phyloP scores from a whole-genome alignment of 495 filamentous ascomycete genomes.

The Podospora anserina region DNA sequence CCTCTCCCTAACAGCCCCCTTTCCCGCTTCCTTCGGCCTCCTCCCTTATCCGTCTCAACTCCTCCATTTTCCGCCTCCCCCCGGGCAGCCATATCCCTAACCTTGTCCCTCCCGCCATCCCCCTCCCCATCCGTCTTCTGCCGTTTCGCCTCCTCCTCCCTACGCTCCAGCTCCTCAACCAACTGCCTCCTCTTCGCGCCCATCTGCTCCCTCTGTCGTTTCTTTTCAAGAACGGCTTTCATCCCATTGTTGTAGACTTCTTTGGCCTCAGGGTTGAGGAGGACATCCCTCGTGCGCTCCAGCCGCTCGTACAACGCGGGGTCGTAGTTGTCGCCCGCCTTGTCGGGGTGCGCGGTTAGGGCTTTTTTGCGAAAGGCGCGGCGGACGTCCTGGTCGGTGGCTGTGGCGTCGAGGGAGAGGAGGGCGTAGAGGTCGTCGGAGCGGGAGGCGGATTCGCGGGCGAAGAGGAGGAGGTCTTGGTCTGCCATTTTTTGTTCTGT shows the following conservation, averaged over 20 bases:
- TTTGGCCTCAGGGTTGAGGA: constrained; percentile 38
- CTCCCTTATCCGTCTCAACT: constrained; percentile 34
- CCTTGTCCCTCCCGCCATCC: constrained; percentile 17
- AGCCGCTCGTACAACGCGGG: constrained; percentile 45
- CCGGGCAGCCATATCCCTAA: constrained; percentile 24
- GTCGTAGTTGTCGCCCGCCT: constrained; percentile 45
- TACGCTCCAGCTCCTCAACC: constrained; percentile 40
- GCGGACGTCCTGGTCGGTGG: constrained; percentile 43
- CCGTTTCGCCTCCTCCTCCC: constrained; percentile 32
- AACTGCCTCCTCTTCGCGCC: constrained; percentile 32
- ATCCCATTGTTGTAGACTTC: constrained; percentile 42
- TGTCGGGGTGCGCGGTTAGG: constrained; percentile 52
- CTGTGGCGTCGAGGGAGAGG: constrained; percentile 40
- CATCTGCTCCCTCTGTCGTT: constrained; percentile 30
- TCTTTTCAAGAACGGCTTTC: constrained; percentile 39
- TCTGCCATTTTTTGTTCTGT: constrained; percentile 23
- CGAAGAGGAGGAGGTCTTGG: constrained; percentile 40
- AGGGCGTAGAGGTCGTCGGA: constrained; percentile 47
- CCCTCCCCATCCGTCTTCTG: constrained; percentile 18
- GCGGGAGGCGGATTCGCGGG: constrained; percentile 40
- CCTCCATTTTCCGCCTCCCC: constrained; percentile 34
- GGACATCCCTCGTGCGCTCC: constrained; percentile 46
- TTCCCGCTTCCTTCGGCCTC: constrained; percentile 42
- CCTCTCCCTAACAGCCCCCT: constrained; percentile 21
- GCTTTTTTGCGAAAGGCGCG: constrained; percentile 45